These are phyloP conservation scores for Boletus patriciae DNA, from an alignment of 768 basidiomycete species.

Conservation along the genomic window DNA sequence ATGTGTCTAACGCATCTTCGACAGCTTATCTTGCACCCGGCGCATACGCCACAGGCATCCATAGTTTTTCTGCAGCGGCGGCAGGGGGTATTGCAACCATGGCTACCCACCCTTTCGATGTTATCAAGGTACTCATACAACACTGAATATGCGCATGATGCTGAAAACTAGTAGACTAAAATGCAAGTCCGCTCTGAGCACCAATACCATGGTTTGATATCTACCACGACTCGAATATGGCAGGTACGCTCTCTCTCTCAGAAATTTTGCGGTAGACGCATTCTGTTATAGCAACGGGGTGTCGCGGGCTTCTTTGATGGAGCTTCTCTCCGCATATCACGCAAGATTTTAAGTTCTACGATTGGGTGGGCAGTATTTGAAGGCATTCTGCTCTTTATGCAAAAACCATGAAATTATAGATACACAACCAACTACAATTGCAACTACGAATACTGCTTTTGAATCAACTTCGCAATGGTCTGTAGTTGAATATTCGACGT, in stretches of 20 bases:
- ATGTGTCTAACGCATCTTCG: constrained; percentile 7
- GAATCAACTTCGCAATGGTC: constrained; percentile 91
- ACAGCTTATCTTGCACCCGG: constrained; percentile 44
- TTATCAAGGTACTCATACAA: constrained; percentile 70
- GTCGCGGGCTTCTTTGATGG: constrained; percentile 83
- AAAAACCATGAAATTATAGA: constrained; percentile 22
- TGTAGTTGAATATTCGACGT: constrained; percentile 98
- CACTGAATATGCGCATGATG: not conserved
- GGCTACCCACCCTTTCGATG: constrained; percentile 90
- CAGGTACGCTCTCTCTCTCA: constrained; percentile 44
- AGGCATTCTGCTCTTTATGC: constrained; percentile 63
- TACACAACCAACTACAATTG: not conserved
- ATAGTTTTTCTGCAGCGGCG: constrained; percentile 67
- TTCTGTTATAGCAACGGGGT: constrained; percentile 67
- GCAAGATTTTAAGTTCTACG: constrained; percentile 86
- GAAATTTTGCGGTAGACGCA: not conserved
- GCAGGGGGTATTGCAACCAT: constrained; percentile 86
- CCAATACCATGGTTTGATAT: constrained; percentile 68
- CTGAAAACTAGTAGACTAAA: constrained; percentile 61
- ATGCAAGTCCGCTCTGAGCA: constrained; percentile 86
- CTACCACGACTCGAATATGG: constrained; percentile 67
- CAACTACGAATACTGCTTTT: constrained; percentile 73
- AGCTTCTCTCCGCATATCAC: constrained; percentile 72
- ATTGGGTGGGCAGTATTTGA: constrained; percentile 95
- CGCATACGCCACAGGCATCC: constrained; percentile 51